Conservation (phyloP, 2,329 filamentous ascomycete genomes). For the Microdochium trichocladiopsis region DNA sequence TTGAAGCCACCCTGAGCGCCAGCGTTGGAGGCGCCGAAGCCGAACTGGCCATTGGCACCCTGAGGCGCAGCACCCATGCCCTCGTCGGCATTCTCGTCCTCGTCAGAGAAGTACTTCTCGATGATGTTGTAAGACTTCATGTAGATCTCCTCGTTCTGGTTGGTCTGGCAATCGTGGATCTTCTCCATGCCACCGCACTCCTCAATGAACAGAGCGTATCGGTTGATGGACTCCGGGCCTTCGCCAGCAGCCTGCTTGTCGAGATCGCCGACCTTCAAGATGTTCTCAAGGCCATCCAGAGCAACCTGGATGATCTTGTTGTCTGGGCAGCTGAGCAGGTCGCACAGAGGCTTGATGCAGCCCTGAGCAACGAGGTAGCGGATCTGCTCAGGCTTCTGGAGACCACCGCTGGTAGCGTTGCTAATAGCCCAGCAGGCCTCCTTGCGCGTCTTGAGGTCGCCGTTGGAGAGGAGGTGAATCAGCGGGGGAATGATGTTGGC, state of each 20-base stretch:
- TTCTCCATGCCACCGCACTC: conserved; percentile 99
- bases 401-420: conserved; percentile 92
- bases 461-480: conserved; percentile 92
- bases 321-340: conserved; percentile 90
- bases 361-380: conserved; percentile 88
- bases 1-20: conserved; percentile 81
- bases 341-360: conserved; percentile 95
- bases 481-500: conserved; percentile 94
- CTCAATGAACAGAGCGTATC: conserved; percentile 96
- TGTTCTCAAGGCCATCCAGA: conserved; percentile 96
- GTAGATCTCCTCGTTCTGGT: conserved; percentile 99
- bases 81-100: conserved; percentile 89
- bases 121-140: conserved; percentile 99
- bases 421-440: conserved; percentile 99
- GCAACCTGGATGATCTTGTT: conserved; percentile 99
- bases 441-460: conserved; percentile 98
- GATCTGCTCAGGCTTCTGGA: conserved; percentile 98
- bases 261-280: conserved; percentile 97
- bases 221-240: conserved; percentile 77
- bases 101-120: conserved; percentile 99
- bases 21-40: conserved; percentile 62
- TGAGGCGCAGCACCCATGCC: conserved; percentile 63
- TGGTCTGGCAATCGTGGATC: conserved; percentile 99
- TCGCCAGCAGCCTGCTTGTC: conserved; percentile 86
- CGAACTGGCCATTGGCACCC: conserved; percentile 66